Evolutionary conservation across 2,329 filamentous ascomycete genomes (phyloP).

Genomic region (Torrubiellomyces zombiae): DNA sequence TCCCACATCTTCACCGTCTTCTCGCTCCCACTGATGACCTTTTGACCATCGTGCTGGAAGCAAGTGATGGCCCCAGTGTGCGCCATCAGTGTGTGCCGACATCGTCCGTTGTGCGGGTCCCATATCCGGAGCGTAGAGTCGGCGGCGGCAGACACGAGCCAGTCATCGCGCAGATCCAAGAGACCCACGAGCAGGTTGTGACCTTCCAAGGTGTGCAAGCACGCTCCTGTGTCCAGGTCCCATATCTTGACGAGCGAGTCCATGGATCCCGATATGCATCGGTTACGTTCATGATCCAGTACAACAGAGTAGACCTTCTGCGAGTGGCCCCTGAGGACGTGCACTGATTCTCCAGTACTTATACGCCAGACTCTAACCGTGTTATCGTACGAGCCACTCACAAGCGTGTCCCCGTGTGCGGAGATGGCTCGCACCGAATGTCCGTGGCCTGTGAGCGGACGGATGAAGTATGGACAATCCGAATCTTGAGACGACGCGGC

Average conservation of each 20-base stretch:
- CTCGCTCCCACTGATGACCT: conserved; percentile 92
- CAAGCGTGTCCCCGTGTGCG: conserved; percentile 85
- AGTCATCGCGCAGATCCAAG: conserved; percentile 74
- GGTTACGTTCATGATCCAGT: conserved; percentile 75
- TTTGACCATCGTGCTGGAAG: conserved; percentile 93
- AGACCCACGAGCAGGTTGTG: conserved; percentile 86
- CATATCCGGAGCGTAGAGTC: conserved; percentile 92
- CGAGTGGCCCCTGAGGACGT: conserved; percentile 70
- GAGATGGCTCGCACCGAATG: conserved; percentile 95
- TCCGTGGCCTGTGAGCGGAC: conserved; percentile 68
- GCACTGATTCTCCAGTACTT: conserved; percentile 76
- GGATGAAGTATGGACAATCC: conserved; percentile 89
- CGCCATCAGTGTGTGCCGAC: conserved; percentile 76
- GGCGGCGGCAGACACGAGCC: conserved; percentile 84
- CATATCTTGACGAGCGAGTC: conserved; percentile 96
- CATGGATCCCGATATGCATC: conserved; percentile 97
- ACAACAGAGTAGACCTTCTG: conserved; percentile 97
- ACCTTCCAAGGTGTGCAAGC: conserved; percentile 80
- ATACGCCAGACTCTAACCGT: conserved; percentile 95
- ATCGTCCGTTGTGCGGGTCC: conserved; percentile 86
- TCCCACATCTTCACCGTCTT: conserved; percentile 99
- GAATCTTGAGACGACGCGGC: conserved; percentile 55
- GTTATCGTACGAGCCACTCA: conserved; percentile 92
- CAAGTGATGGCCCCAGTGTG: conserved; percentile 97
- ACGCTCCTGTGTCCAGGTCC: conserved; percentile 74